Conservation (phyloP, 495 filamentous ascomycete species). For the Zalerion maritima region DNA sequence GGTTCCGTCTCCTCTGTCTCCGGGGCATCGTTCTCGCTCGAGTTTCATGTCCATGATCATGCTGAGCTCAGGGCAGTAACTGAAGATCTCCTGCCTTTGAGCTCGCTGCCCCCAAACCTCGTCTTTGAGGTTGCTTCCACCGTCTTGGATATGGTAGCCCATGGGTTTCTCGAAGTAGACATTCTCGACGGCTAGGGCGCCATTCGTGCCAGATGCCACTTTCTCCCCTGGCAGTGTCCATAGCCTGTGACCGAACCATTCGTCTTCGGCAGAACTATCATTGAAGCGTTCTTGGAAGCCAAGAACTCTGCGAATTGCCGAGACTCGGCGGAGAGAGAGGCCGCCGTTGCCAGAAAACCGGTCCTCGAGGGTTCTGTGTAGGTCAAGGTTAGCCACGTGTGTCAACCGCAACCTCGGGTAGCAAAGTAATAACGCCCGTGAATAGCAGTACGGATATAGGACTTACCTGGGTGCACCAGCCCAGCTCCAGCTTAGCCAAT, state of each 20-base stretch:
- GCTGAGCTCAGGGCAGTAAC: constrained; percentile 35
- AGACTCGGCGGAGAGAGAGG: constrained; percentile 33
- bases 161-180: constrained; percentile 29
- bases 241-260: constrained; percentile 33
- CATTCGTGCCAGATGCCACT: constrained; percentile 21
- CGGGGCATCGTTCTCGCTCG: constrained; percentile 27
- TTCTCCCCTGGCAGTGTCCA: constrained; percentile 27
- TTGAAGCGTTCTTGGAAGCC: constrained; percentile 28
- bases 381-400: too few species aligned
- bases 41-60: constrained; percentile 37
- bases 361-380: constrained; percentile 17
- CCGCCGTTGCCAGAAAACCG: constrained; percentile 33
- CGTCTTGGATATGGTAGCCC: constrained; percentile 32
- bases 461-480: constrained; percentile 31
- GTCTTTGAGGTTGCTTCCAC: constrained; percentile 18
- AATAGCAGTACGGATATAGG: too few species aligned
- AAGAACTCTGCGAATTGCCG: constrained; percentile 25
- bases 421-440: not conserved
- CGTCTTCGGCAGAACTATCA: constrained; percentile 31
- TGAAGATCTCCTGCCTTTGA: constrained; percentile 25
- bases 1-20: constrained; percentile 11
- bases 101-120: constrained; percentile 25
- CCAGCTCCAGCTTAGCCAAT: constrained; percentile 34
- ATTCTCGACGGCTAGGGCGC: constrained; percentile 30
- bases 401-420: constrained; percentile 3